Evolutionary conservation across 805 yeast species (phyloP).

Genomic region (Ogataea pignaliae): DNA sequence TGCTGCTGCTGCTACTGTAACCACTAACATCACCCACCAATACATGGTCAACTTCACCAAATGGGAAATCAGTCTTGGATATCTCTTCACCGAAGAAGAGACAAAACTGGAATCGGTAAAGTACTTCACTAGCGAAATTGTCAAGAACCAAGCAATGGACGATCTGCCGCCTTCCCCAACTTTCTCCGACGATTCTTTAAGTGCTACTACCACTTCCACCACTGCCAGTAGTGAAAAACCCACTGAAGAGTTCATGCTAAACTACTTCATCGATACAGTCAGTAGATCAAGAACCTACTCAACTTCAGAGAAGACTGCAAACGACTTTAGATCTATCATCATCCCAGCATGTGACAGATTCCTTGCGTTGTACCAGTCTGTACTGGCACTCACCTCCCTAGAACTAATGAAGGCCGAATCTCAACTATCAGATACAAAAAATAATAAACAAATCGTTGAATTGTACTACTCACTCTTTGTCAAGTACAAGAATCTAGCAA

Average conservation of each 20-base stretch:
- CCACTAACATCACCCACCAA: neutral
- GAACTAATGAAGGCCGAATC: constrained; percentile 14
- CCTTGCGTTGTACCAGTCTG: constrained; percentile 15
- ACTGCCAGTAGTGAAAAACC: no score
- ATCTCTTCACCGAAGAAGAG: constrained; percentile 1
- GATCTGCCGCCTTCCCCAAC: constrained; percentile 3
- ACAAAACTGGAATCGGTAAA: neutral
- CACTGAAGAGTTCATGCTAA: constrained; percentile 11
- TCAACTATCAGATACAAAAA: neutral
- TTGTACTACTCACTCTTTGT: constrained; percentile 5
- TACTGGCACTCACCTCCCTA: constrained; percentile 19
- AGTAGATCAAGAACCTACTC: constrained; percentile 18
- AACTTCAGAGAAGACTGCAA: constrained; percentile 8
- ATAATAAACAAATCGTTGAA: neutral
- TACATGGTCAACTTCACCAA: constrained; percentile 6
- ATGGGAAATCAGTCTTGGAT: constrained; percentile 6
- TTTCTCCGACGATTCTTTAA: neutral
- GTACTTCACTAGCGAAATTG: no score
- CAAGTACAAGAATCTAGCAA: constrained; percentile 25
- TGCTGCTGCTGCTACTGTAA: neutral
- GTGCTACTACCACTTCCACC: no score
- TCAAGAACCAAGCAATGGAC: neutral
- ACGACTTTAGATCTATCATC: constrained; percentile 20
- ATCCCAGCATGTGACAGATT: constrained; percentile 19
- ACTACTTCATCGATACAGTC: constrained; percentile 15